Percentiles rank a stretch among this genome's conserved stretches.
Conservation (phyloP, 179 eudicot species). For the Kewa caespitosa region DNA sequence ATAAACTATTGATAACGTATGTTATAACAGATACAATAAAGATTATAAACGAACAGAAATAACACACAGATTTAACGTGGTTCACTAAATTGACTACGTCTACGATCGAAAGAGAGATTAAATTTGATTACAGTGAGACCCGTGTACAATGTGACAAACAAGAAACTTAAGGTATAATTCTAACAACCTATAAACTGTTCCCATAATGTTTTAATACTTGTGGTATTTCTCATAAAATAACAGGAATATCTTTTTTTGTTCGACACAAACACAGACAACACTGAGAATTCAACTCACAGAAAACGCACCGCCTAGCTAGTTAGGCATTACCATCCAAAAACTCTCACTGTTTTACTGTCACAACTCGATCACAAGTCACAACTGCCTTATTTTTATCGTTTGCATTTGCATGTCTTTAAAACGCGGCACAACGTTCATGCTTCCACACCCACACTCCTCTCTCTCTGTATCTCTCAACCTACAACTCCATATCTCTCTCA, state of each 20-base stretch:
- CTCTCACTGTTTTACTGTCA: background rate
- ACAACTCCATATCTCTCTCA: background rate
- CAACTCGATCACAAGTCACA: no score
- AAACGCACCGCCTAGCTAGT: background rate
- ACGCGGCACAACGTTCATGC: conserved; percentile 40
- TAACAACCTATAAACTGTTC: no score
- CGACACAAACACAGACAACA: background rate
- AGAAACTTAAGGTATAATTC: no score
- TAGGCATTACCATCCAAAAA: conserved; percentile 12
- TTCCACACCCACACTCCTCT: conserved; percentile 19
- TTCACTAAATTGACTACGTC: no score
- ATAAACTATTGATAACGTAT: no score
- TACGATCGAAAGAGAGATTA: no score
- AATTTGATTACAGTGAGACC: no score
- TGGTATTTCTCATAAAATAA: background rate
- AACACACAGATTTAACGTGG: no score
- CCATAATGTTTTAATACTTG: background rate
- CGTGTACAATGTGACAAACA: no score
- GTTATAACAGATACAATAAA: no score
- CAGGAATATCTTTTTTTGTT: background rate
- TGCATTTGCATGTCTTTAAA: conserved; percentile 30
- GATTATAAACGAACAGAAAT: no score
- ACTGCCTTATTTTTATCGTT: no score
- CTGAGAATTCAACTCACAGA: background rate
- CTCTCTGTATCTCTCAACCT: background rate